Conservation (phyloP, 2,329 filamentous ascomycete genomes). For the Colletotrichum eremochloae region DNA sequence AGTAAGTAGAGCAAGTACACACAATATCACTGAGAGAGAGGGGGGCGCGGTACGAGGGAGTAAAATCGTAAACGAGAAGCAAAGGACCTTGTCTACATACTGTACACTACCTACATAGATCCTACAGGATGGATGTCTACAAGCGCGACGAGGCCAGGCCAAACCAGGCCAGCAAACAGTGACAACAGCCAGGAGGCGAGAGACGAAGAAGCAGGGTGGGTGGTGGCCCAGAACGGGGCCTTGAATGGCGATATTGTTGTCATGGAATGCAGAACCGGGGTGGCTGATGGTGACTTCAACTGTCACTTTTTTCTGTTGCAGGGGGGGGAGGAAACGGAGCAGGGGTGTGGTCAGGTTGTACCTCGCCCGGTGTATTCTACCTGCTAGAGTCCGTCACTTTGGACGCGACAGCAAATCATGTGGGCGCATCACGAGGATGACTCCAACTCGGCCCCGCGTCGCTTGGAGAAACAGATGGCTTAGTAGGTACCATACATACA, state of each 20-base stretch:
- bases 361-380: slow-evolving; percentile 5
- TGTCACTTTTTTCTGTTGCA: background rate
- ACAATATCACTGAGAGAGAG: background rate
- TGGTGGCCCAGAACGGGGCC: slow-evolving; percentile 29
- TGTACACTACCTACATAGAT: no score
- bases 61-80: slow-evolving; percentile 20
- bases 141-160: background rate
- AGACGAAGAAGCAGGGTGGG: background rate
- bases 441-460: slow-evolving; percentile 30
- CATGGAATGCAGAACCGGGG: slow-evolving; percentile 23
- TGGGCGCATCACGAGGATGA: slow-evolving; percentile 30
- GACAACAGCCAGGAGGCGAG: slow-evolving; percentile 4
- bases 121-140: background rate
- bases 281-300: slow-evolving; percentile 10
- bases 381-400: slow-evolving; percentile 24
- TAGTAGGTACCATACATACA: background rate
- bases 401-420: slow-evolving; percentile 36
- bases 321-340: background rate
- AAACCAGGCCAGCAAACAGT: slow-evolving; percentile 6
- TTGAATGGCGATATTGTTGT: slow-evolving; percentile 32
- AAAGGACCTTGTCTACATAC: background rate
- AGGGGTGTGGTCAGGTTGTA: slow-evolving; percentile 21
- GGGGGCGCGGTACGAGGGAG: background rate
- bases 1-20: no score
- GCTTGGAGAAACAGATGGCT: slow-evolving; percentile 13